Conservation (phyloP, 768 basidiomycete species). For the Flagelloscypha sp. region DNA sequence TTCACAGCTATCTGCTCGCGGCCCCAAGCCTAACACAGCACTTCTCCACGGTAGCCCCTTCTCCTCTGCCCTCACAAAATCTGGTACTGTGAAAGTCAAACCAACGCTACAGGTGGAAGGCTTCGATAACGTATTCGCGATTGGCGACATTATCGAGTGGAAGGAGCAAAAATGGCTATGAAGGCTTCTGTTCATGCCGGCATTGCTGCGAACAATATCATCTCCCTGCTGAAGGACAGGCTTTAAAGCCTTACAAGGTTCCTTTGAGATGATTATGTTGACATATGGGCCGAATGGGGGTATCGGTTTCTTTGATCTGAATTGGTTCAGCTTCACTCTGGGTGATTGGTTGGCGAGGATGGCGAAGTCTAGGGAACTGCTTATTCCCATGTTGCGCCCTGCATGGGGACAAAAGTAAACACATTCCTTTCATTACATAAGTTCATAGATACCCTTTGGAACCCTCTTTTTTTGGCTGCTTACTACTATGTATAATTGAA, state of each 20-base stretch:
- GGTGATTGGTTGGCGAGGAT: too few species aligned
- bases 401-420: too few species aligned
- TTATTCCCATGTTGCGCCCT: too few species aligned
- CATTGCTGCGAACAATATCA: constrained; percentile 42
- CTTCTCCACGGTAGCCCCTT: constrained; percentile 21
- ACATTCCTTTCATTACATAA: too few species aligned
- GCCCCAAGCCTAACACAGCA: constrained; percentile 21
- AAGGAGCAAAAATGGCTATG: constrained; percentile 48
- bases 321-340: too few species aligned
- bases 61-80: constrained; percentile 21
- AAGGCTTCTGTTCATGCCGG: constrained; percentile 39
- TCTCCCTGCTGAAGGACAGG: constrained; percentile 24
- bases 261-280: constrained; percentile 40
- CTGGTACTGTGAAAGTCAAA: constrained; percentile 40
- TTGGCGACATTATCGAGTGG: constrained; percentile 59
- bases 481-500: too few species aligned
- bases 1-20: background rate
- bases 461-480: too few species aligned
- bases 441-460: too few species aligned
- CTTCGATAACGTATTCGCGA: constrained; percentile 52
- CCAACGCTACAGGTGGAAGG: constrained; percentile 49
- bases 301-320: too few species aligned
- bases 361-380: too few species aligned
- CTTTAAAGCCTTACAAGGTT: constrained; percentile 34
- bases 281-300: too few species aligned